Evolutionary conservation across 306 rosid genomes (phyloP), one percentile per base, ranked within the genome.

Genomic region (Vigna hirtella): DNA sequence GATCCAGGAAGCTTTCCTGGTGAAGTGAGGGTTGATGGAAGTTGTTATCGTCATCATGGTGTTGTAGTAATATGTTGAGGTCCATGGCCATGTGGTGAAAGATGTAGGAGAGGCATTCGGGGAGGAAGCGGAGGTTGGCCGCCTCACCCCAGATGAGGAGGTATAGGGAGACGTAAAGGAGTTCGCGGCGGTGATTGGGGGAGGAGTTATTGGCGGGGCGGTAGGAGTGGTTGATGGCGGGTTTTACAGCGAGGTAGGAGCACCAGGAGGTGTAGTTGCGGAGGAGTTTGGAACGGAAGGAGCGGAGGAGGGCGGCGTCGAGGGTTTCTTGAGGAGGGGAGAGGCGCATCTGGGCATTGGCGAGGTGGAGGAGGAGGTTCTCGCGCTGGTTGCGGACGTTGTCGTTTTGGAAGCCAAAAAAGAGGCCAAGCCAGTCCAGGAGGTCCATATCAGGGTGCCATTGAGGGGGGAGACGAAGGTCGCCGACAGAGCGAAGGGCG

Each of bases 121-220:
- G 98, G 17, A 90, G 71, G 61, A 94, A 92, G 16, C 98, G 79
- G 11, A 94, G 86, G 67, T 94, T 94, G 1, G 97, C 97, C 1
- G 98, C 83, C 84, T 94, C 98, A 28, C 98, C 98, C 98, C 98
- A 94, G 2, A 94, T 83, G 4, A 94, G 87, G 20, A 94, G 89
- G 73, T 75, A 91, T 28, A 94, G 89, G 4, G 91, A 82, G 32
- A 90, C 98, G 52, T 94, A 94, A 17, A 94, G 91, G n/a, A 94
- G 88, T 61, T 94, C 97, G 1, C 91, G 89, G 24, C 96, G 93
- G 51, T 84, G 91, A 71, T 86, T 94, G 16, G 84, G 93, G 14
- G 73, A 43, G 26, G 80, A 13, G 1, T 2, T 1, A 7, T 11
- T 3, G 26, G 5, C 22, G 57, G 81, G 83, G 20, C 71, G 88